phyloP scores from a whole-genome alignment of 345 rosid species.

The Dovyalis caffra region DNA sequence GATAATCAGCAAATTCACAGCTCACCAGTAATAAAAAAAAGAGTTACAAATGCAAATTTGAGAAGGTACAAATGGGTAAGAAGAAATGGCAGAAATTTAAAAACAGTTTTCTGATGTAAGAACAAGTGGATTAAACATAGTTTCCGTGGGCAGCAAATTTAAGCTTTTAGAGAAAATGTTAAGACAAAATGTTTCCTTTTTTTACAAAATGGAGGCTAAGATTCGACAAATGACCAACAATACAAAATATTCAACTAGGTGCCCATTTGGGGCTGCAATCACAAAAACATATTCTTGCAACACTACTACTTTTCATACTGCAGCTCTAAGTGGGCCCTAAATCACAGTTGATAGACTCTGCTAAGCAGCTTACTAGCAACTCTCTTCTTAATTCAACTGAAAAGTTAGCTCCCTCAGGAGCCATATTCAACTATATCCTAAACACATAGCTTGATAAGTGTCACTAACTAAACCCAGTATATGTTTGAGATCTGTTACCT shows the following conservation, averaged over 20 bases:
- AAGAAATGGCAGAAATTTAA: neutral
- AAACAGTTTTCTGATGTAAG: neutral
- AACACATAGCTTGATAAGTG: neutral
- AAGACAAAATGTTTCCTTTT: neutral
- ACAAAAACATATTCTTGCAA: neutral
- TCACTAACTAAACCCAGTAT: conserved; percentile 15
- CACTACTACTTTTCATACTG: neutral
- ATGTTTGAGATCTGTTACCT: conserved; percentile 29
- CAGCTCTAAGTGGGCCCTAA: neutral
- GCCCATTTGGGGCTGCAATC: neutral
- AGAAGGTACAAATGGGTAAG: neutral
- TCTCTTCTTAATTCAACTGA: neutral
- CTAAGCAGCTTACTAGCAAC: neutral
- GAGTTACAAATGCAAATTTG: neutral
- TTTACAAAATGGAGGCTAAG: neutral
- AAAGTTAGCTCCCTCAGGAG: neutral
- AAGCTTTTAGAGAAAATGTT: neutral
- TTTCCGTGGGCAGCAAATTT: neutral
- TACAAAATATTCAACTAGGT: neutral
- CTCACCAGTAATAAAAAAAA: neutral
- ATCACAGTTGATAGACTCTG: neutral
- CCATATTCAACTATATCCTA: neutral
- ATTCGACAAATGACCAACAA: neutral
- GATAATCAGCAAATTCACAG: neutral
- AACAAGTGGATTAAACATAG: neutral